Base-by-base conservation (phyloP, 1,284 basidiomycete species). In the Ceratobasidium sp. region DNA sequence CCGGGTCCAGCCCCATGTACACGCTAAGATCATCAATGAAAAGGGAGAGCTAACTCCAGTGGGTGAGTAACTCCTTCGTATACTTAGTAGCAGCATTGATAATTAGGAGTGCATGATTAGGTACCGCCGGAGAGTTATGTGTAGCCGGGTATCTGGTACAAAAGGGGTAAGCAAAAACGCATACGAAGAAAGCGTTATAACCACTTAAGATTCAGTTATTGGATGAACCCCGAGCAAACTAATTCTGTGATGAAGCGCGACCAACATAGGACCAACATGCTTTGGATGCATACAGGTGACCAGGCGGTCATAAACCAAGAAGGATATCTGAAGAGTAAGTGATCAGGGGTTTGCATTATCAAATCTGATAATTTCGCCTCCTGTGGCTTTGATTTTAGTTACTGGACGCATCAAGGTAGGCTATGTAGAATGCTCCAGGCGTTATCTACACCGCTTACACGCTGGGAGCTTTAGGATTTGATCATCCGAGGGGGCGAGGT, bases 401-500 rank as follows among this genome's bases (percentile, higher is more conserved):
- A 91, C 93, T 52, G 90, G 92, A 43, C 84, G 92, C 71, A 89
- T 88, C 71, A 93, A 92, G 84, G 88, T 87, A 75, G 28, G 77
- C 74, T 69, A 2, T 18, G 95, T 21, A 18, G 9, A 45, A 21
- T 9, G 28, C 16, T 1, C 8, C 9, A 1, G 28, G 26, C n/a
- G 9, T 32, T 50, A 26, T 12, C 16, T 55, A 21, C 43, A 72
- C 59, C 43, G 30, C 60, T 72, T 10, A 50, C 16, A n/a, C 55
- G 55, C 55, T 36, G 30, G 21, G 55, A 1, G 55, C 50, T 57
- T 50, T 79, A 91, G 87, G 93, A 95, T 79, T 86, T 95, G 61
- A 93, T 96, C 78, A 95, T 95, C 75, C 89, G 93, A 21, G 93
- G 93, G 30, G 93, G 93, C 79, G 92, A 94, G 84, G 89, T 89